A percentile compares a stretch with the other conserved stretches of the same genome.
phyloP scores from a whole-genome alignment of 1,284 basidiomycete species.

The Cryptococcus sp. region DNA sequence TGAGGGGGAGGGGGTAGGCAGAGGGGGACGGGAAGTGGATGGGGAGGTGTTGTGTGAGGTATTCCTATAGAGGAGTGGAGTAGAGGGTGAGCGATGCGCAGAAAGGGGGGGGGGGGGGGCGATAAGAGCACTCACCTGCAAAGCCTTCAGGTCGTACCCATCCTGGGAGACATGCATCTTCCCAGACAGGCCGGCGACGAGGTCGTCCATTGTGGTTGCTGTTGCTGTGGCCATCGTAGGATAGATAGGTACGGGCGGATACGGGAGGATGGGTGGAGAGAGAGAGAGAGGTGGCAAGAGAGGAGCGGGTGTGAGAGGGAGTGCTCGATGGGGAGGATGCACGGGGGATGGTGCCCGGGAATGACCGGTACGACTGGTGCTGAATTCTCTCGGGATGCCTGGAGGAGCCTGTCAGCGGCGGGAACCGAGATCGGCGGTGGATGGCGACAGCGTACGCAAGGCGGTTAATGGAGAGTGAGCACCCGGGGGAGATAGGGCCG shows the following conservation, averaged over 20 bases:
- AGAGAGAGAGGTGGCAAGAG: too few relatives aligned
- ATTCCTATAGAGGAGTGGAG: constrained; percentile 6
- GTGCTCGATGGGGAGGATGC: too few relatives aligned
- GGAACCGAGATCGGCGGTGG: too few relatives aligned
- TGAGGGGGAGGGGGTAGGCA: constrained; percentile 6
- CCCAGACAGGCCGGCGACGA: constrained; percentile 37
- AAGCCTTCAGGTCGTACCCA: constrained; percentile 37
- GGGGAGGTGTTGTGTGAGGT: constrained; percentile 13
- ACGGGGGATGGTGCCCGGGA: too few relatives aligned
- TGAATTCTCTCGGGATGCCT: too few relatives aligned
- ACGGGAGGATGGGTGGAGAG: too few relatives aligned
- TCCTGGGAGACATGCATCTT: constrained; percentile 42
- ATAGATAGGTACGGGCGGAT: neutral
- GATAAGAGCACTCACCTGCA: constrained; percentile 56
- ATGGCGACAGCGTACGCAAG: too few relatives aligned
- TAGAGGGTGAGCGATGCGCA: neutral
- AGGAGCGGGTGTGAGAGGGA: too few relatives aligned
- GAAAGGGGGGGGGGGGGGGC: neutral
- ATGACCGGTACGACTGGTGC: too few relatives aligned
- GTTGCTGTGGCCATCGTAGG: constrained; percentile 36
- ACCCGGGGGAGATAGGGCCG: too few relatives aligned
- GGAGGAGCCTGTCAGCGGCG: too few relatives aligned
- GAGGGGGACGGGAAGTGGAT: constrained; percentile 1
- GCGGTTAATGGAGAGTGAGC: too few relatives aligned
- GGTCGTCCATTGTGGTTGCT: constrained; percentile 41